phyloP scores from a whole-genome alignment of 345 rosid species.

The Hibiscus tridactylites region DNA sequence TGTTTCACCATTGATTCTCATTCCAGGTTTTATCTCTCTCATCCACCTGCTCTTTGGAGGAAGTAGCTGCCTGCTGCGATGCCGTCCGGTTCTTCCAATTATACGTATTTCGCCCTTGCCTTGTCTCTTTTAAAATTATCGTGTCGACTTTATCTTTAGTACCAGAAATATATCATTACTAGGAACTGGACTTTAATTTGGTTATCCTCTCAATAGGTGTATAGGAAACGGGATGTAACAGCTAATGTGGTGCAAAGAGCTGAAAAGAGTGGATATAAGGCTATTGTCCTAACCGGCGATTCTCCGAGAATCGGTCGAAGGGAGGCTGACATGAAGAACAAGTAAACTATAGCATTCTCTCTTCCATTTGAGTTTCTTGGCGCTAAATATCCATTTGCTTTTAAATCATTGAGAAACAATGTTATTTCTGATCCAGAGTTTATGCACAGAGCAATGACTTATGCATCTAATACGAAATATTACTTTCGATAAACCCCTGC shows the following conservation, averaged over 20 bases:
- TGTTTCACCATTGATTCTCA: not conserved
- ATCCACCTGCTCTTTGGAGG: slow-evolving; percentile 62
- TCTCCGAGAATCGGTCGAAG: slow-evolving; percentile 74
- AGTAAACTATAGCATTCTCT: slow-evolving; percentile 22
- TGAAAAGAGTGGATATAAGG: slow-evolving; percentile 69
- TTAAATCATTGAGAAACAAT: not conserved
- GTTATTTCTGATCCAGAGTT: not conserved
- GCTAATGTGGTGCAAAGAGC: slow-evolving; percentile 64
- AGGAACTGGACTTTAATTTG: not conserved
- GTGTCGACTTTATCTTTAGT: not conserved
- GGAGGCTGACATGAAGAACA: slow-evolving; percentile 84
- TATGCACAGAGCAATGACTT: not conserved
- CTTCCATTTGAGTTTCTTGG: not conserved
- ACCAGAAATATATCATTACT: no score
- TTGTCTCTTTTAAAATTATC: not conserved
- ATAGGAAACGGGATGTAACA: slow-evolving; percentile 51
- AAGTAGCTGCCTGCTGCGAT: slow-evolving; percentile 74
- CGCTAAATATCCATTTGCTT: not conserved
- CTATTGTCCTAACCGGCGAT: slow-evolving; percentile 82
- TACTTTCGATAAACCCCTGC: slow-evolving; percentile 10
- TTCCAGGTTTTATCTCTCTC: slow-evolving; percentile 51
- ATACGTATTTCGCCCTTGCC: slow-evolving; percentile 27
- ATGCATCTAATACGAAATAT: not conserved
- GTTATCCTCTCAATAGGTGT: slow-evolving; percentile 31
- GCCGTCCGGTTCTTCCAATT: slow-evolving; percentile 75